Base-by-base conservation (phyloP, 352 stramenopile genomes). In the Phytopythium montanum region DNA sequence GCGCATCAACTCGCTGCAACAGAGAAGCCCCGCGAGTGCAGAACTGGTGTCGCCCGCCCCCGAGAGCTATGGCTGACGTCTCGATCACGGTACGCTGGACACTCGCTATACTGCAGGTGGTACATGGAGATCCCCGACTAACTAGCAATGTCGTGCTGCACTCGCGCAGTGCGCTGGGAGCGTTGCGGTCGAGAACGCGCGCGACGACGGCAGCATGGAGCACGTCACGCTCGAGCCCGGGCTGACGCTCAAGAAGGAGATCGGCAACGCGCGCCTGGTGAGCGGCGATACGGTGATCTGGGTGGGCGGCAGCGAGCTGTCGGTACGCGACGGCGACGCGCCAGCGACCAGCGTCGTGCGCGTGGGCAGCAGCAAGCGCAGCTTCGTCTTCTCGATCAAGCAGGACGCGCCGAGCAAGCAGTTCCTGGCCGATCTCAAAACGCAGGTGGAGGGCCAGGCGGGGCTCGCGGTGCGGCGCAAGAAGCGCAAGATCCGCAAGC, bases 401-500 rank as follows among this genome's bases (percentile, higher is more conserved):
- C 54, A 71, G 41, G 75, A 81, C 21, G 55, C 56, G 7, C 54
- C 54, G 2, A 66, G 69, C 54, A 86, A 83, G 49, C 60, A 76
- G 31, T 94, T 94, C 45, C 71, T 88, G n/a, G 31, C 60, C 0
- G 74, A 92, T 7, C 61, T 94, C 1, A 87, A 87, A 29, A 63
- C 74, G 14, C 85, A 94, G 34, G 76, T 88, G 21, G 81, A 88
- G 5, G 82, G 79, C 45, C 79, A 88, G 26, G 51, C 58, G 0
- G 71, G 69, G 0, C 52, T 84, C 18, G 78, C 87, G 38, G 62
- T 86, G 29, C 76, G 73, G 50, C 76, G 75, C 48, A 92, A 90
- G 65, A 91, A 87, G 68, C 79, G 83, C 48, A 92, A 94, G 72
- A 89, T 94, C 61, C 79, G 82, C 34, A 85, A 85, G 33, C 69